Conservation (phyloP, 371 early-diverging fungal species). For the Mycotypha africana region DNA sequence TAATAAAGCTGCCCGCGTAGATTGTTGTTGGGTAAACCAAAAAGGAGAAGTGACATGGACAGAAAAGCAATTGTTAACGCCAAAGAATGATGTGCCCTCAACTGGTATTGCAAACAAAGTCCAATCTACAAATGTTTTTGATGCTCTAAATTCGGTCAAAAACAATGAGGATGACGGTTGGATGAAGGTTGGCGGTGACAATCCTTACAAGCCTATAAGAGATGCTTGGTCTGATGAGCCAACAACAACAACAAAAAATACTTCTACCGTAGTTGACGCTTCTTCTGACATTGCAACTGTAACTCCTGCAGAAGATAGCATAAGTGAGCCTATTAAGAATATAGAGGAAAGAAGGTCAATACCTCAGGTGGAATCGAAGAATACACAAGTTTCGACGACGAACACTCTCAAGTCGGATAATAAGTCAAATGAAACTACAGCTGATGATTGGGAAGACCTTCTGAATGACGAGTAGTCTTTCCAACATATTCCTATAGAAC, state of each 20-base stretch:
- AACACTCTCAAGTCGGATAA: too few relatives aligned
- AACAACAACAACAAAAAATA: background rate
- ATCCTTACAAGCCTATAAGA: conserved; percentile 9
- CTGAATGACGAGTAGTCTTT: conserved; percentile 6
- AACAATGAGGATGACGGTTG: conserved; percentile 14
- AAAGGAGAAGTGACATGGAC: conserved; percentile 47
- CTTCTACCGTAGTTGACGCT: too few relatives aligned
- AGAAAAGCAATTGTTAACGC: conserved; percentile 15
- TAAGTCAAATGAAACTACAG: too few relatives aligned
- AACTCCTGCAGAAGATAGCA: background rate
- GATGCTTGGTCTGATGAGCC: conserved; percentile 13
- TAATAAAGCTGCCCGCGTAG: conserved; percentile 40
- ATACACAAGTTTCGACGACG: too few relatives aligned
- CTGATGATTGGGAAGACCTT: conserved; percentile 10
- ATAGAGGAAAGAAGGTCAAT: too few relatives aligned
- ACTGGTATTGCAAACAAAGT: background rate
- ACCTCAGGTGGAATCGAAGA: too few relatives aligned
- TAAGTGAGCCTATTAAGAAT: background rate
- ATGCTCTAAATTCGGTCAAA: conserved; percentile 10
- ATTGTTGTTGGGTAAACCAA: conserved; percentile 58
- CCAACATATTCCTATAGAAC: too few relatives aligned
- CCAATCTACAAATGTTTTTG: conserved; percentile 16
- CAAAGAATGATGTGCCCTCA: background rate
- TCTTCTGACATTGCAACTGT: background rate
- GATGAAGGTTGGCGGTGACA: conserved; percentile 21